Percentiles rank a stretch among this genome's conserved stretches.
Conservation (phyloP, 176 grass and related monocot genomes). For the Musa beccarii region DNA sequence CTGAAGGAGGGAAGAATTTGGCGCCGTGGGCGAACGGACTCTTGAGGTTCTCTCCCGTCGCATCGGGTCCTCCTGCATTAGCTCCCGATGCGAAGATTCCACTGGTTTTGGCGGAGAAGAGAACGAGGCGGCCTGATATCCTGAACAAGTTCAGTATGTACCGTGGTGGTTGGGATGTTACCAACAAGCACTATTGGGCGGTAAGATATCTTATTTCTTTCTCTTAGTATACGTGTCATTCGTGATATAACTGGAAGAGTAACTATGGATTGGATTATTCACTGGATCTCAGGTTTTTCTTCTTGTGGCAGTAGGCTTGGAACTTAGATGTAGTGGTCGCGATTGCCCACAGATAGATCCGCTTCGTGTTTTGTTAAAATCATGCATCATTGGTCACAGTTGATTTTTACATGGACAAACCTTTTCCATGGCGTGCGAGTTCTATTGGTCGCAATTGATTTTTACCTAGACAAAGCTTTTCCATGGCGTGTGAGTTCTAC, state of each 20-base stretch:
- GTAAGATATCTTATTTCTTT: slow-evolving; percentile 24
- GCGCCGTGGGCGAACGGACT: slow-evolving; percentile 79
- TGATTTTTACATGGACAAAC: no score
- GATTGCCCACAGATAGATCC: background rate
- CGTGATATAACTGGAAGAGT: background rate
- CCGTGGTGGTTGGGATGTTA: slow-evolving; percentile 76
- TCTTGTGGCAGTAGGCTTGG: background rate
- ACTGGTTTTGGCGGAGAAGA: slow-evolving; percentile 64
- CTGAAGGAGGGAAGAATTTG: slow-evolving; percentile 55
- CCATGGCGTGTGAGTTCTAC: no score
- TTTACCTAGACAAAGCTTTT: no score
- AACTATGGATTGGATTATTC: background rate
- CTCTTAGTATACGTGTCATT: background rate
- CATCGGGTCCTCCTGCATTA: slow-evolving; percentile 35
- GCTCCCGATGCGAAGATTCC: slow-evolving; percentile 38
- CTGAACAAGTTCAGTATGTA: slow-evolving; percentile 59
- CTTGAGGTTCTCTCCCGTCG: slow-evolving; percentile 45
- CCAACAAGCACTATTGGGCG: slow-evolving; percentile 86
- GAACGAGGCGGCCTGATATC: slow-evolving; percentile 66
- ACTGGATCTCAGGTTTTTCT: background rate
- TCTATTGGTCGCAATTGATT: no score
- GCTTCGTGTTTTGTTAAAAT: background rate
- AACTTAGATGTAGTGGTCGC: background rate
- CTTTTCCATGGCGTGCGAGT: no score
- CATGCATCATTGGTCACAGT: background rate